These are phyloP conservation scores for Penicillium aurantiogriseum DNA, from an alignment of 2,329 filamentous ascomycete species.

Conservation along the genomic window DNA sequence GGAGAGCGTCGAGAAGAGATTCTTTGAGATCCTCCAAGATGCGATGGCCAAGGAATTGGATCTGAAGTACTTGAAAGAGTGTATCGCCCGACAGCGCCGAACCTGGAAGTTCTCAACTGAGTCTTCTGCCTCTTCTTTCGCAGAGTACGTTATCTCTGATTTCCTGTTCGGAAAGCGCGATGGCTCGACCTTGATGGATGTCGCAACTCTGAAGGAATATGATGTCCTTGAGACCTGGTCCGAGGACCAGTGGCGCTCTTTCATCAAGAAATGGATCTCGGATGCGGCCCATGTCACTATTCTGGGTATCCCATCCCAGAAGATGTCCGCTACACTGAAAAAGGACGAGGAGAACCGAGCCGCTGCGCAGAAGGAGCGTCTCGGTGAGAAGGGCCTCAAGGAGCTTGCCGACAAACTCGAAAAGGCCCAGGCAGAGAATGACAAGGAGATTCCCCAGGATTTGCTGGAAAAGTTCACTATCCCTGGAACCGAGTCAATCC, in stretches of 20 bases:
- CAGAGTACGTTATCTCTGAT: slow-evolving; percentile 82
- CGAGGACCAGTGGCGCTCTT: slow-evolving; percentile 78
- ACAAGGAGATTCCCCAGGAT: slow-evolving; percentile 76
- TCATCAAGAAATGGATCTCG: slow-evolving; percentile 77
- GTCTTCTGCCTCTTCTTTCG: slow-evolving; percentile 75
- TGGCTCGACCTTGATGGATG: slow-evolving; percentile 68
- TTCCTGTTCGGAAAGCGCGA: slow-evolving; percentile 86
- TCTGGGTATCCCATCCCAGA: slow-evolving; percentile 79
- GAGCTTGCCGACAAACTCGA: slow-evolving; percentile 73
- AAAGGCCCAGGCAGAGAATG: slow-evolving; percentile 81
- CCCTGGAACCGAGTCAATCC: slow-evolving; percentile 83
- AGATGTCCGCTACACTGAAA: slow-evolving; percentile 78
- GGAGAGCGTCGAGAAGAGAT: slow-evolving; percentile 75
- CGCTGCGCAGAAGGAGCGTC: slow-evolving; percentile 70
- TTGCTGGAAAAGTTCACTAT: slow-evolving; percentile 80
- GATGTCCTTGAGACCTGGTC: slow-evolving; percentile 75
- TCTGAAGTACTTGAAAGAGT: slow-evolving; percentile 86
- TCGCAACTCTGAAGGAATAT: slow-evolving; percentile 55
- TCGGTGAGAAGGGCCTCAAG: slow-evolving; percentile 80
- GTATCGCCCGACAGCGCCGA: slow-evolving; percentile 75
- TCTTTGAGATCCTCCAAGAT: slow-evolving; percentile 79
- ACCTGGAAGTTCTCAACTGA: slow-evolving; percentile 83
- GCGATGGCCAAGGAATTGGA: slow-evolving; percentile 76
- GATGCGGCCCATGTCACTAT: slow-evolving; percentile 86
- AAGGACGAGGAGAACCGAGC: slow-evolving; percentile 75